Percentiles rank a stretch among this genome's conserved stretches.
Conservation (phyloP, 2,329 filamentous ascomycete species). For the Juglanconis sp. region DNA sequence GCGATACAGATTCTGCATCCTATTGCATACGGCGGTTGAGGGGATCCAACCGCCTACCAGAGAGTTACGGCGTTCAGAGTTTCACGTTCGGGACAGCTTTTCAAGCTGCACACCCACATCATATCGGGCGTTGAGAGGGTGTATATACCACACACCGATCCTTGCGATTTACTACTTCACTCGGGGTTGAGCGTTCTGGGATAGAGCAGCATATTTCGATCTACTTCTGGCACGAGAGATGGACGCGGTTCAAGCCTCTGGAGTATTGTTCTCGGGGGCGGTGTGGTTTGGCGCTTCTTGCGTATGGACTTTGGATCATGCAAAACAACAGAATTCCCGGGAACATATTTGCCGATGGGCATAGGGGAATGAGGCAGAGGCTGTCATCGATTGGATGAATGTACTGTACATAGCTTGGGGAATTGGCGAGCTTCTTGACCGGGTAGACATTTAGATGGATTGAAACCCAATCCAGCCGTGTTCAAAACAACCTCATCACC, state of each 20-base stretch:
- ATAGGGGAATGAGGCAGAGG: not conserved
- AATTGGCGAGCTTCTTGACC: not conserved
- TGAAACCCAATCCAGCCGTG: conserved; percentile 4
- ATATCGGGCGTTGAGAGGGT: conserved; percentile 1
- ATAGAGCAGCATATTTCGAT: conserved; percentile 11
- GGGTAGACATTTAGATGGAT: conserved; percentile 14
- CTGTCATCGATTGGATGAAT: conserved; percentile 4
- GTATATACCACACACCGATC: conserved; percentile 13
- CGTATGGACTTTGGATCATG: conserved; percentile 5
- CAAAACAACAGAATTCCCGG: not conserved
- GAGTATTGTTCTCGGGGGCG: not conserved
- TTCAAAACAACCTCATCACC: not conserved
- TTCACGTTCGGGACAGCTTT: conserved; percentile 4
- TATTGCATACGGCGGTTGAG: conserved; percentile 16
- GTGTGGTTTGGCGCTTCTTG: not conserved
- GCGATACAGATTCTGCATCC: conserved; percentile 1
- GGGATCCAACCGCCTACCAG: conserved; percentile 4
- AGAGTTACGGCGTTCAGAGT: conserved; percentile 11
- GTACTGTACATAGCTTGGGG: conserved; percentile 5
- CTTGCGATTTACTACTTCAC: conserved; percentile 7
- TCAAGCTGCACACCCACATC: conserved; percentile 2
- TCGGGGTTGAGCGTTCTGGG: conserved; percentile 1
- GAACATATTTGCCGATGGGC: not conserved
- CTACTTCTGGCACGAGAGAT: conserved; percentile 2
- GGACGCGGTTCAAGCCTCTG: not conserved